phyloP scores from a whole-genome alignment of 2,329 filamentous ascomycete genomes.

The Diaporthe sp. region DNA sequence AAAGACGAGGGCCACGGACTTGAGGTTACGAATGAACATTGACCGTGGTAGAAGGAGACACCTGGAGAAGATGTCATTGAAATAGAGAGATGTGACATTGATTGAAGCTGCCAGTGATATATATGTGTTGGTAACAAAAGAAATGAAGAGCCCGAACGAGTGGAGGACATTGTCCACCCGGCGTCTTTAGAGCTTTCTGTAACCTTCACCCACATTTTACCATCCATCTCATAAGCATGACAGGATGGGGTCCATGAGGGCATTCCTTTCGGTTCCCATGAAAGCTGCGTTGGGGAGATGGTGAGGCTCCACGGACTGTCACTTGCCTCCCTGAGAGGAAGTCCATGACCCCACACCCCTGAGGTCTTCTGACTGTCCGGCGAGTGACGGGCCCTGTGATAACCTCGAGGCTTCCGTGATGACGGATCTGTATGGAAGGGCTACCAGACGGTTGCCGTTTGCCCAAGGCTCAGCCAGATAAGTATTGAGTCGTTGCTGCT shows the following conservation, averaged over 20 bases:
- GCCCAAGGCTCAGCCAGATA: slow-evolving; percentile 4
- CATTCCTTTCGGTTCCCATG: too few relatives aligned
- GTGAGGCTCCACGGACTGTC: background rate
- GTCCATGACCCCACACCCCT: background rate
- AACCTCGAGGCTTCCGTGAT: background rate
- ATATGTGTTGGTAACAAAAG: background rate
- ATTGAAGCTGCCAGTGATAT: background rate
- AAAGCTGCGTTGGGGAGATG: too few relatives aligned
- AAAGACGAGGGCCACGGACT: too few relatives aligned
- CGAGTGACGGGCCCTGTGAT: background rate
- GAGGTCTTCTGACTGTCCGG: background rate
- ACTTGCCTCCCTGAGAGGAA: background rate
- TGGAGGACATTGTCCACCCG: background rate
- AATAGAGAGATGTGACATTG: background rate
- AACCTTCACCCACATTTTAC: too few relatives aligned
- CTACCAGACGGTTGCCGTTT: slow-evolving; percentile 1
- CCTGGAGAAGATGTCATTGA: background rate
- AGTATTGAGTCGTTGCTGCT: slow-evolving; percentile 9
- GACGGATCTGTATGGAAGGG: background rate
- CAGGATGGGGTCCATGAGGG: too few relatives aligned
- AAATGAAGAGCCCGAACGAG: background rate
- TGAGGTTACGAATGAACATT: background rate
- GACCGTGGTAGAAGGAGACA: too few relatives aligned
- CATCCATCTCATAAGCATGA: background rate
- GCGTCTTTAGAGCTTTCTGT: background rate